These are phyloP conservation scores for Coemansia sp. DNA, from an alignment of 192 early-diverging fungal genomes.

Conservation along the genomic window DNA sequence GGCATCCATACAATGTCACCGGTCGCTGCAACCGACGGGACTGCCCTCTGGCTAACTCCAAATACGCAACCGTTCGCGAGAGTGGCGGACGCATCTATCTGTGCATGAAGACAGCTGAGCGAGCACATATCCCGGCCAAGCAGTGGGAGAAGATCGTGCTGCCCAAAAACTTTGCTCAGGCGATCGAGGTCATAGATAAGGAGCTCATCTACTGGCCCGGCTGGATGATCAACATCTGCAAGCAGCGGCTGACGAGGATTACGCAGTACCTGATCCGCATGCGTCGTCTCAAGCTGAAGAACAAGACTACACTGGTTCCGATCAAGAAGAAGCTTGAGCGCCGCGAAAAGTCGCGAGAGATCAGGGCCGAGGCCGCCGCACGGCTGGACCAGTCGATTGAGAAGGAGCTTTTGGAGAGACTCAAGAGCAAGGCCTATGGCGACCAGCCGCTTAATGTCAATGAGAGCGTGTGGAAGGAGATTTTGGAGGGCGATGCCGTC, in stretches of 20 bases:
- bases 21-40: slow-evolving; percentile 93
- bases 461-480: slow-evolving; percentile 85
- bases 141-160: slow-evolving; percentile 92
- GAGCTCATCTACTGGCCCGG: slow-evolving; percentile 91
- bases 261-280: slow-evolving; percentile 95
- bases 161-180: slow-evolving; percentile 88
- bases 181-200: slow-evolving; percentile 84
- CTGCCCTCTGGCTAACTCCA: slow-evolving; percentile 93
- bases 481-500: slow-evolving; percentile 76
- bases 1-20: slow-evolving; percentile 95
- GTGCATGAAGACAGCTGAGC: slow-evolving; percentile 94
- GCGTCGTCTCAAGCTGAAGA: slow-evolving; percentile 86
- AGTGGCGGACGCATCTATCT: slow-evolving; percentile 81
- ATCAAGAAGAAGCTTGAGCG: slow-evolving; percentile 95
- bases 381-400: slow-evolving; percentile 90
- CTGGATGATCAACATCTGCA: slow-evolving; percentile 93
- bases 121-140: slow-evolving; percentile 90
- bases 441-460: slow-evolving; percentile 96
- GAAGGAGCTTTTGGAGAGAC: slow-evolving; percentile 90
- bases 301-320: slow-evolving; percentile 73
- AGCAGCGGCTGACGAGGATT: slow-evolving; percentile 94
- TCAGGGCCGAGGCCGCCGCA: slow-evolving; percentile 89
- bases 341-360: slow-evolving; percentile 82
- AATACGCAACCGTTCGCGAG: slow-evolving; percentile 95
- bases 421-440: slow-evolving; percentile 93